phyloP scores from a whole-genome alignment of 108 stramenopile species.

The Pseudonitzschia delicatissima region DNA sequence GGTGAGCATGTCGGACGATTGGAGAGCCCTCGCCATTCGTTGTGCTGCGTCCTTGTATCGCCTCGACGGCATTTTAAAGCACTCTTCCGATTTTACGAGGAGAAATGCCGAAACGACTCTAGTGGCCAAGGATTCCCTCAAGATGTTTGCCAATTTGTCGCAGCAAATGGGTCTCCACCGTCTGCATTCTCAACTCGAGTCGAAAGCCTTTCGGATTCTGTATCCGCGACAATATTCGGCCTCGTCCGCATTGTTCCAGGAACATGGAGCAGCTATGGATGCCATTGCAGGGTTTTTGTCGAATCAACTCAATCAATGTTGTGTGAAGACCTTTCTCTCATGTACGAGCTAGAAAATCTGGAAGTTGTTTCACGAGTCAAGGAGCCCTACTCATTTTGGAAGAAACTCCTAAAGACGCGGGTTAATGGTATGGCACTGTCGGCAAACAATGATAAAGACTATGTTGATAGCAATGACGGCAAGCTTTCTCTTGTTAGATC shows the following conservation, averaged over 20 bases:
- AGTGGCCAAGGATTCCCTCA: constrained; percentile 55
- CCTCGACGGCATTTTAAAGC: constrained; percentile 48
- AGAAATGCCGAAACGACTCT: constrained; percentile 16
- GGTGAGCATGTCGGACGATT: constrained; percentile 63
- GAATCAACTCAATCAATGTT: constrained; percentile 51
- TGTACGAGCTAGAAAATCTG: constrained; percentile 44
- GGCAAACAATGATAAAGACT: not conserved
- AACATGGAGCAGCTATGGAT: constrained; percentile 53
- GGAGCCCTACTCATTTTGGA: constrained; percentile 76
- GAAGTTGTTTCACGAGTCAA: constrained; percentile 64
- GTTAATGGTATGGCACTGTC: not conserved
- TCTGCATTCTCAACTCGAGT: constrained; percentile 63
- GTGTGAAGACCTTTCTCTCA: constrained; percentile 42
- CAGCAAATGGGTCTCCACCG: constrained; percentile 71
- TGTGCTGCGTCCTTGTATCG: constrained; percentile 72
- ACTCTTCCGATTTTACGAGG: not conserved
- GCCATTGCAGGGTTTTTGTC: constrained; percentile 41
- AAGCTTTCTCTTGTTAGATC: too few species aligned
- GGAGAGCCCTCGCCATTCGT: constrained; percentile 76
- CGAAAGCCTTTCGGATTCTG: constrained; percentile 66
- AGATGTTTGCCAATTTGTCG: constrained; percentile 64
- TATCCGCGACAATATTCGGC: constrained; percentile 73
- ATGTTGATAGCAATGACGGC: not conserved
- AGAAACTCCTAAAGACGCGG: constrained; percentile 38
- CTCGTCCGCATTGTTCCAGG: constrained; percentile 47